These are phyloP conservation scores for Encephalitozoon cuniculi DNA, from an alignment of 371 early-diverging fungal species.

Conservation along the genomic window DNA sequence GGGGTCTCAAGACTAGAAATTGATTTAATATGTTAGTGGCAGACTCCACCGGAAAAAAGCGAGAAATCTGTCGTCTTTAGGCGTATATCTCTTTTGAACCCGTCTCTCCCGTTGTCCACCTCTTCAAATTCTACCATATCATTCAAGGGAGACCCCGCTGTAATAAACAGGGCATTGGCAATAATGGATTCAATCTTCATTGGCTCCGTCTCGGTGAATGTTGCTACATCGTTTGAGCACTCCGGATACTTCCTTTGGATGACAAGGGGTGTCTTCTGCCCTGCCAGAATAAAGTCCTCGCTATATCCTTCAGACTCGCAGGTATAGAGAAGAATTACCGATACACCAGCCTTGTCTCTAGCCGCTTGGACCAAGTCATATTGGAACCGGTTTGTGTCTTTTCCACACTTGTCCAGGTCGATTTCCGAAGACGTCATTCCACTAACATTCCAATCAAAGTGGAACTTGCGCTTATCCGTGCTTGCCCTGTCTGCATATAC, in stretches of 20 bases:
- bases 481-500: conserved; percentile 1
- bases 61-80: background rate
- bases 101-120: conserved; percentile 23
- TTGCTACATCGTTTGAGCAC: conserved; percentile 17
- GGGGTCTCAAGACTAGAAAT: background rate
- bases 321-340: conserved; percentile 15
- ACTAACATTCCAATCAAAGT: conserved; percentile 3
- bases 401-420: conserved; percentile 28
- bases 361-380: background rate
- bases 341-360: background rate
- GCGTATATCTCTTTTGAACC: background rate
- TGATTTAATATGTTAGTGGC: conserved; percentile 6
- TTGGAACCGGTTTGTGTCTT: background rate
- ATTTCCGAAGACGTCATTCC: conserved; percentile 15
- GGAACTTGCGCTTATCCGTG: background rate
- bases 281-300: conserved; percentile 12
- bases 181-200: conserved; percentile 24
- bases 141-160: conserved; percentile 4
- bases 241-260: background rate
- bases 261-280: conserved; percentile 3
- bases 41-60: background rate
- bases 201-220: conserved; percentile 26
- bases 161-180: conserved; percentile 10
- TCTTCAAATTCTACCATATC: conserved; percentile 19
- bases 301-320: conserved; percentile 24